Evolutionary conservation across 106 monocot genomes (phyloP).

Genomic region (Dendrobium huoshanense): DNA sequence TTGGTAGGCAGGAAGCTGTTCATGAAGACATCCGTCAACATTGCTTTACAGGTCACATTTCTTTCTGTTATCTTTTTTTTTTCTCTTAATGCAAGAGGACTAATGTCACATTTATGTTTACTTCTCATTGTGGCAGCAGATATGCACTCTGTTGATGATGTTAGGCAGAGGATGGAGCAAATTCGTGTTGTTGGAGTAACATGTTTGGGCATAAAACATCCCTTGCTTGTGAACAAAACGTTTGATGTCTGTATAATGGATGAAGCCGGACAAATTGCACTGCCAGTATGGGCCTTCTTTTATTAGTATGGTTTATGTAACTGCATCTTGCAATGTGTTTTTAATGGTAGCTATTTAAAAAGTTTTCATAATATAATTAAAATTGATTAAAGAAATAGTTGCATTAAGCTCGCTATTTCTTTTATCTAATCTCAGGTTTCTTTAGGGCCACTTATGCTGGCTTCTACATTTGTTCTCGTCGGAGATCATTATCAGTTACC

Average conservation of each 20-base stretch:
- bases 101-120: not conserved
- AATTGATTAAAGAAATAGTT: not conserved
- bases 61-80: not conserved
- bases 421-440: conserved; percentile 50
- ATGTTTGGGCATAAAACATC: conserved; percentile 85
- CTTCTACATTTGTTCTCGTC: conserved; percentile 92
- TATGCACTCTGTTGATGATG: conserved; percentile 43
- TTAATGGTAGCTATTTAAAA: not conserved
- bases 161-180: conserved; percentile 68
- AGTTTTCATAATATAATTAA: not conserved
- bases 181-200: conserved; percentile 89
- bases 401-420: not conserved
- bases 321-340: not conserved
- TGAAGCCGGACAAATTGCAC: conserved; percentile 92
- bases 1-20: conserved; percentile 79
- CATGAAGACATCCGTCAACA: conserved; percentile 63
- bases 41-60: conserved; percentile 61
- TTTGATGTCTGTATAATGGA: conserved; percentile 98
- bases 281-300: conserved; percentile 55
- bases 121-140: conserved; percentile 23
- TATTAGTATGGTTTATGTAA: not conserved
- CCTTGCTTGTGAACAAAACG: conserved; percentile 78
- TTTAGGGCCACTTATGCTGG: conserved; percentile 95
- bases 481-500: conserved; percentile 99
- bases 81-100: not conserved